Evolutionary conservation across 768 basidiomycete species (phyloP), one percentile per base, ranked within the genome.

Genomic region (Rhodotorula paludigena): DNA sequence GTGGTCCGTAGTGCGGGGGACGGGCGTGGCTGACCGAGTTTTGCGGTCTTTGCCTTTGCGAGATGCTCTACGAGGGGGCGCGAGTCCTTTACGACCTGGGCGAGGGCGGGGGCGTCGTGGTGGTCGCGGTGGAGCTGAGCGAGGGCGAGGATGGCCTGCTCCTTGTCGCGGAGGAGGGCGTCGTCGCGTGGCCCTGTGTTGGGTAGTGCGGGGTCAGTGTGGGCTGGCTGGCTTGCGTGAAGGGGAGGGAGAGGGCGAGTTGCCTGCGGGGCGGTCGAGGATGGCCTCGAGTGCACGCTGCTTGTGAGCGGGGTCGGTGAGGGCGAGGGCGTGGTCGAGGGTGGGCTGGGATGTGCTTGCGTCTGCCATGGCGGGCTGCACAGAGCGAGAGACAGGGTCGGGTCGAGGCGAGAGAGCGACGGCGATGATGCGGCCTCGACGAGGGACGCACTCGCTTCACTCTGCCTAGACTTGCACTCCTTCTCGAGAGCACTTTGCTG

Each of bases 11-110:
- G 4, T 25, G 4, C 21, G 23, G 62, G 41, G 38, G 45, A 36
- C 54, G 3, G 32, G 21, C 35, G 56, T 66, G 35, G 79, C 87
- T 73, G 69, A 92, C 92, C 94, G 71, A 97, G 85, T 80, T 94
- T 94, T 5, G 92, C 92, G 0, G 94, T 96, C 79, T 97, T 96
- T 2, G 92, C 93, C 79, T 97, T 97, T 23, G 93, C 93, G 0
- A 91, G 89, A n/a, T 88, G 88, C 0, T 89, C 87, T 84, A 94
- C 89, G 81, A 93, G 92, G 0, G 85, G 82, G 56, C 92, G 82
- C 0, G 90, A 91, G 35, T 87, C 82, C 0, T 86, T 88, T 62
- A 96, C 89, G 44, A 94, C 86, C 61, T 91, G 85, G 16, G 92
- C 90, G 5, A 98, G 82, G 42, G 45, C 0, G 44, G 28, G 36